These are phyloP conservation scores for Pythium monospermum DNA, from an alignment of 352 stramenopile species.

Conservation along the genomic window DNA sequence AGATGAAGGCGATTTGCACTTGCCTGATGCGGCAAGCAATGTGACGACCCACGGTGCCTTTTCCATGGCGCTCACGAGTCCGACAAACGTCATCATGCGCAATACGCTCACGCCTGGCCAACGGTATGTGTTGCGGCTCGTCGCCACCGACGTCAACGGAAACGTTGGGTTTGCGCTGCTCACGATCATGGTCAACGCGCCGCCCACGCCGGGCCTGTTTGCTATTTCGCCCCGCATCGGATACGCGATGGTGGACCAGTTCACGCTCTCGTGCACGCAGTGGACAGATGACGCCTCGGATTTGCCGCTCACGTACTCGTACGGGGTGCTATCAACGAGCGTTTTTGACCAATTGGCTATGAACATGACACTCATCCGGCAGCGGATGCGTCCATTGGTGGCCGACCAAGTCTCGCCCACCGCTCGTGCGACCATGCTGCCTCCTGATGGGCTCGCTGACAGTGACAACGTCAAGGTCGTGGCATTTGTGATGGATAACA, in stretches of 20 bases:
- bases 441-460: conserved; percentile 20
- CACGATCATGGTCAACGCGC: conserved; percentile 50
- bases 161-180: conserved; percentile 50
- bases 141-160: conserved; percentile 45
- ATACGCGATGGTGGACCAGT: conserved; percentile 48
- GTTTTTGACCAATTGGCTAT: conserved; percentile 24
- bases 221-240: conserved; percentile 36
- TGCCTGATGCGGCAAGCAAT: conserved; percentile 26
- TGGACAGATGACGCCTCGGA: conserved; percentile 63
- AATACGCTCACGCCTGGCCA: conserved; percentile 57
- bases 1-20: conserved; percentile 46
- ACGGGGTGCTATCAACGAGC: conserved; percentile 36
- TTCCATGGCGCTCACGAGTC: conserved; percentile 42
- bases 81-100: conserved; percentile 44
- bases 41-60: conserved; percentile 34
- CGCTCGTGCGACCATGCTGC: conserved; percentile 37
- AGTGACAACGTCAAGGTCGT: conserved; percentile 42
- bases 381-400: conserved; percentile 34
- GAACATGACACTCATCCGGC: conserved; percentile 23
- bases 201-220: conserved; percentile 50
- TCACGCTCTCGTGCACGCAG: conserved; percentile 40
- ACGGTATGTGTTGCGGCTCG: conserved; percentile 58
- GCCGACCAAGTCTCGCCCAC: conserved; percentile 31
- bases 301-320: conserved; percentile 57
- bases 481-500: conserved; percentile 45